Evolutionary conservation across 768 basidiomycete genomes (phyloP).

Genomic region (Mycena vulgaris): DNA sequence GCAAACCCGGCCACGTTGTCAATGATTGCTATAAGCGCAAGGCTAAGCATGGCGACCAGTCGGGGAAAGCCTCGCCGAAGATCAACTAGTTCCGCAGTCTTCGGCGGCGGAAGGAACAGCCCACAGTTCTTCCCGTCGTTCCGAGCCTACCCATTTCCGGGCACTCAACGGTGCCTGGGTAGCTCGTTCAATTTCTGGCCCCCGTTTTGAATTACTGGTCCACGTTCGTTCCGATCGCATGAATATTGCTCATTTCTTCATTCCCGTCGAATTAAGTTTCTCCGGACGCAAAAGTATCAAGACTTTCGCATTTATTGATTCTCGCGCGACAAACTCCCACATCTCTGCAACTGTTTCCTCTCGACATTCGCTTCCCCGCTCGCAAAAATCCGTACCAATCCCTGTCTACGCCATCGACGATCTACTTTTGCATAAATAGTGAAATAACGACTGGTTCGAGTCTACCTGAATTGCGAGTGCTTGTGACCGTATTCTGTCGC

Average conservation of each 20-base stretch:
- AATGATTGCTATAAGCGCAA: slow-evolving; percentile 45
- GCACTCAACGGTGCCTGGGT: slow-evolving; percentile 41
- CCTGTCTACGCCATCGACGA: too few species aligned
- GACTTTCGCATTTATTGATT: too few species aligned
- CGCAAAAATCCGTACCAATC: too few species aligned
- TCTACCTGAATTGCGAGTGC: slow-evolving; percentile 6
- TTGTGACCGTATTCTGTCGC: slow-evolving; percentile 10
- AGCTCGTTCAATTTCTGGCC: slow-evolving; percentile 35
- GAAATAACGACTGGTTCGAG: too few species aligned
- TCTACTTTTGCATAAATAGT: too few species aligned
- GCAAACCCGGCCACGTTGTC: slow-evolving; percentile 46
- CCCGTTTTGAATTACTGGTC: slow-evolving; percentile 27
- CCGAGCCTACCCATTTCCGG: slow-evolving; percentile 36
- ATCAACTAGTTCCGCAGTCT: too few species aligned
- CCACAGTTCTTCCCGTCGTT: too few species aligned
- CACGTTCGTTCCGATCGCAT: slow-evolving; percentile 39
- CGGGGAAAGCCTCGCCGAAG: slow-evolving; percentile 49
- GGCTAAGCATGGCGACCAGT: slow-evolving; percentile 35
- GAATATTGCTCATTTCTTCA: too few species aligned
- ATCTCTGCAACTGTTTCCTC: too few species aligned
- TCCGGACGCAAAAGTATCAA: slow-evolving; percentile 48
- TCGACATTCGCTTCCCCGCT: too few species aligned
- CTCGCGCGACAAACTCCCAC: too few species aligned
- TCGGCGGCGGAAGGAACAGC: too few species aligned
- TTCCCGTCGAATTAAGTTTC: slow-evolving; percentile 46